Base-by-base conservation (phyloP, 176 grass and related monocot species). In the Triticum monococcum region DNA sequence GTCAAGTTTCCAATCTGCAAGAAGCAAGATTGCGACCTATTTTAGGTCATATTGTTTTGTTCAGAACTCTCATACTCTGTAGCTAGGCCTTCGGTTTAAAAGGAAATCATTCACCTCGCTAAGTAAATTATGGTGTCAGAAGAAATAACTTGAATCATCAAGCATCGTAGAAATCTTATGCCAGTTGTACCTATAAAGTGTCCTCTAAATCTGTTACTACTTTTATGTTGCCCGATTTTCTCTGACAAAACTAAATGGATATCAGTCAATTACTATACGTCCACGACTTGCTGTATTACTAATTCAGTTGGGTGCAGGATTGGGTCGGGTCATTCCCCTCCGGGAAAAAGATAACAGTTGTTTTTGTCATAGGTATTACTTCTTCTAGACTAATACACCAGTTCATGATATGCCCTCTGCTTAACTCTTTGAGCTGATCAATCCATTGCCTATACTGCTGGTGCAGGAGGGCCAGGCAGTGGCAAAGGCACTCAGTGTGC, bases 401-500 rank as follows among this genome's bases (percentile, higher is more conserved):
- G n/a, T 74, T 9, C 76, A 48, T 25, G 22, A 50, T 60, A 24
- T 68, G 33, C 6, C 31, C 36, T 63, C 36, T 63, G 1, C 56
- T 69, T 50, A 83, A 48, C 12, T 73, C 50, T 5, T 28, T 46
- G 75, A 85, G 2, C 72, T 83, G 35, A 87, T 83, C 20, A 60
- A 3, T 72, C n/a, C 60, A 17, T 68, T 69, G 64, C 38, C 68
- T 50, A 76, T 70, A 64, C 22, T 52, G 54, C 12, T 67, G 50
- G 7, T 22, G 20, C 76, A 95, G 93, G 93, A 4, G 93, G 93
- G 28, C 93, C 93, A 69, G 93, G 93, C 7, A 86, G 90, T 74
- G 93, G 93, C 80, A 95, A 95, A 85, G 86, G 93, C 56, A 95
- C 93, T 36, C 90, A 95, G 57, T 95, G 93, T 37, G 67, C 88